Evolutionary conservation across 345 rosid genomes (phyloP).

Genomic region (Euphorbia lathyris): DNA sequence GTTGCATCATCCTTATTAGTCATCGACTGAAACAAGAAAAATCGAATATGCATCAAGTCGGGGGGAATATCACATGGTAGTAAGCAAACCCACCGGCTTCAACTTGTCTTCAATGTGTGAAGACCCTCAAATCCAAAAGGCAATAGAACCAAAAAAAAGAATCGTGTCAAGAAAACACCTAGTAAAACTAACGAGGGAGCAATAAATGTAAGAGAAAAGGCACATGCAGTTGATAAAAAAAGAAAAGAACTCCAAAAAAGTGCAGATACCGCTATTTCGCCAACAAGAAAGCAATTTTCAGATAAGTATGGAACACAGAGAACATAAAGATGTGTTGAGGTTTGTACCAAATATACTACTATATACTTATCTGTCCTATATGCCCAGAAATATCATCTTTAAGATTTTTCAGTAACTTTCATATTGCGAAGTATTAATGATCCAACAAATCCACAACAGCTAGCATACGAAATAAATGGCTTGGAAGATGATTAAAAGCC

Average conservation of each 20-base stretch:
- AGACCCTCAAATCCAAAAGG: slow-evolving; percentile 42
- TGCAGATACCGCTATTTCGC: neutral
- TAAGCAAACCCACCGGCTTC: slow-evolving; percentile 46
- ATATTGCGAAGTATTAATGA: no score
- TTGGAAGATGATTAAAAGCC: neutral
- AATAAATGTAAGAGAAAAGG: neutral
- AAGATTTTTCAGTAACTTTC: no score
- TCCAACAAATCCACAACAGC: neutral
- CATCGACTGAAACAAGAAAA: neutral
- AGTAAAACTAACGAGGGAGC: neutral
- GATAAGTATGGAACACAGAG: neutral
- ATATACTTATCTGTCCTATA: no score
- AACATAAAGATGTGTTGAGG: neutral
- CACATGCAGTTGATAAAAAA: neutral
- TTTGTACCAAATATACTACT: neutral
- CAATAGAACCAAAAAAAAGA: no score
- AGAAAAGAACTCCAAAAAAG: neutral
- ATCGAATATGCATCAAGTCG: neutral
- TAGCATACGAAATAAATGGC: neutral
- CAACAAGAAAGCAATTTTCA: neutral
- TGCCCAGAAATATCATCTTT: no score
- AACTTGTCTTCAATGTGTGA: slow-evolving; percentile 46
- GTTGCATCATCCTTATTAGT: neutral
- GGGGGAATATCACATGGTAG: neutral
- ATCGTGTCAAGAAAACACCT: no score